Base-by-base conservation (phyloP, 2,329 filamentous ascomycete species). In the Aspergillus alliaceus region DNA sequence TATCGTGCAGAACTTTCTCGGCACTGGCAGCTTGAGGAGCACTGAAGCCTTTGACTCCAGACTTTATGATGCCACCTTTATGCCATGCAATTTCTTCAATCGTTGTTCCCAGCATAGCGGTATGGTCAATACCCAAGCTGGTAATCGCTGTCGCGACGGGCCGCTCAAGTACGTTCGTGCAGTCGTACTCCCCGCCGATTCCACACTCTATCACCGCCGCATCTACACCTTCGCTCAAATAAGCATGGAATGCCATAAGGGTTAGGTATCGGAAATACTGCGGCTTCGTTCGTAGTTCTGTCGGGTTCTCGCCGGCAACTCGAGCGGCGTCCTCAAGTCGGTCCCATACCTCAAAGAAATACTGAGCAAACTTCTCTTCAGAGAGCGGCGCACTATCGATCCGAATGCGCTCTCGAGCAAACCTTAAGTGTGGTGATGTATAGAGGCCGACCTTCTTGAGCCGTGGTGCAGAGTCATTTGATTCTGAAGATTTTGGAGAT, bases 231-330 rank as follows among this genome's bases (percentile, higher is more conserved):
- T 95, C 89, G 48, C 81, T 74, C 25, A 96, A 69, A 66, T 96
- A 99, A 1, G 88, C 83, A 68, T 96, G 92, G 66, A 96, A 85
- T 1, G 93, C 93, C 78, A 97, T 84, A 35, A 99, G 81, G 0
- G 93, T 97, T 69, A 99, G 74, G 70, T 90, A 97, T 27, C 93
- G 88, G 73, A 98, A 98, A 75, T 96, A 98, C 51, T 92, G 90
- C 0, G 95, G 95, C 72, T 96, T 96, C 1, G 85, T 84, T 1
- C 74, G 76, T 0, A 78, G 76, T 18, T 75, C 75, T n/a, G 75
- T 72, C 1, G 86, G 80, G 50, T 82, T 75, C 46, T 75, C 65
- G 0, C 85, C 84, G 14, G 80, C 80, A 0, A 79, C 75, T 14
- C 80, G 79, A 1, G 79, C 82, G 8, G 81, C 78, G 34, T 79